Base-by-base conservation (phyloP, 257 asterid species). In the Apocynum venetum region DNA sequence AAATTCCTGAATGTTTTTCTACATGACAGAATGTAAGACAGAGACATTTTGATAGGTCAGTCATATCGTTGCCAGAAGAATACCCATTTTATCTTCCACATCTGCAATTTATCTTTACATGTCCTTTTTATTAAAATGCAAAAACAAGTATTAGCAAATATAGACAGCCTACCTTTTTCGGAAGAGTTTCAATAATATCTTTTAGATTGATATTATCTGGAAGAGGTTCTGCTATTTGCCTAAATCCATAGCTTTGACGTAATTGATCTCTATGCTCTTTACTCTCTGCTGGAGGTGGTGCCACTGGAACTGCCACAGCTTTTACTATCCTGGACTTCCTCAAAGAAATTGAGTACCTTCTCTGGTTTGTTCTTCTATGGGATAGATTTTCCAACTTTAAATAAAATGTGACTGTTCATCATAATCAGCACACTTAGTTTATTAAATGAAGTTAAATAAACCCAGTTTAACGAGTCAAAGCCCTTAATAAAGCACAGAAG, bases 141-240 rank as follows among this genome's bases (percentile, higher is more conserved):
- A 25, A 25, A 25, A 25, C 31, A 25, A 25, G 31, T 25, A 25
- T 25, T 25, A 25, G 31, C 55, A 25, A 51, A 20, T 20, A 14
- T 36, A 52, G 17, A 64, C 56, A 36, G 40, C 48, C 60, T 76
- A 91, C 99, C 97, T 96, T 90, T 78, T 84, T 91, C 1, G 99
- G 98, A 78, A 96, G 92, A 17, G 96, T 90, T 15, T 93, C 96
- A 40, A 78, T 70, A 74, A 93, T 89, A 82, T 93, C 93, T 82
- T 89, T 93, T 75, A 96, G 46, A 7, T 96, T 90, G 57, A 93
- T 88, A 46, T 84, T 85, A 78, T 87, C 95, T 7, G 98, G 99
- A 83, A 96, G 92, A 20, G 96, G 92, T 82, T 96, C 98, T 80
- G 97, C 98, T 78, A 93, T 96, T 82, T 96, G 87, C 71, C 89